Percentiles rank a stretch among this genome's conserved stretches.
These are phyloP conservation scores for Teratosphaeria zuluensis DNA, from an alignment of 2,329 filamentous ascomycete species.

Conservation along the genomic window DNA sequence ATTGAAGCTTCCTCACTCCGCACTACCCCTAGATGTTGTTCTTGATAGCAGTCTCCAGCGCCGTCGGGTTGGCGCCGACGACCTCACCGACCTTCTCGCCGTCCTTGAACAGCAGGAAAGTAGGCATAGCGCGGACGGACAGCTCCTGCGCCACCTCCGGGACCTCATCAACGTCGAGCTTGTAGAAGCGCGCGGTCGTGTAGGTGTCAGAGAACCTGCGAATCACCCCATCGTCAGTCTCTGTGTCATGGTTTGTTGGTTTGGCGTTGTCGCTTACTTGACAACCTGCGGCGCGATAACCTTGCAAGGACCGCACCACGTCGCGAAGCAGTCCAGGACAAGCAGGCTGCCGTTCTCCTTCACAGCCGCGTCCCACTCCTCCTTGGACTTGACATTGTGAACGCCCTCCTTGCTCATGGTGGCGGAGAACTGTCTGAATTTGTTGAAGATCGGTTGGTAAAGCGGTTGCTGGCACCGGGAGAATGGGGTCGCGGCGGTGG, in stretches of 20 bases:
- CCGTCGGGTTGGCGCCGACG: conserved; percentile 69
- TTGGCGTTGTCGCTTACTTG: conserved; percentile 35
- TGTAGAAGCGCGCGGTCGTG: conserved; percentile 63
- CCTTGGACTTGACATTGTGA: conserved; percentile 46
- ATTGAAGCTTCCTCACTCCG: neutral
- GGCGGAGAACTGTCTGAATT: conserved; percentile 29
- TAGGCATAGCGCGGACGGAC: conserved; percentile 83
- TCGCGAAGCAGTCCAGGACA: conserved; percentile 78
- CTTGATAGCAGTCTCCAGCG: conserved; percentile 48
- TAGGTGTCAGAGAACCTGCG: conserved; percentile 51
- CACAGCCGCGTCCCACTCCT: conserved; percentile 49
- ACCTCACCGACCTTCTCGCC: conserved; percentile 64
- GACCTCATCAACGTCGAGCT: conserved; percentile 83
- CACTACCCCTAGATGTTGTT: conserved; percentile 12
- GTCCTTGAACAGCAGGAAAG: conserved; percentile 75
- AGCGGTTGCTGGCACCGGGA: neutral
- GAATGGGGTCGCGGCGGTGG: neutral
- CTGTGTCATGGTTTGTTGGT: neutral
- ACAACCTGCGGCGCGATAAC: conserved; percentile 68
- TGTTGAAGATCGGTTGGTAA: conserved; percentile 15
- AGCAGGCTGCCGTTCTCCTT: conserved; percentile 49
- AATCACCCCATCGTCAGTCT: neutral
- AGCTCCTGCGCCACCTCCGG: conserved; percentile 66
- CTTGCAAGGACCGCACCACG: conserved; percentile 95
- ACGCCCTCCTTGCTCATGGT: conserved; percentile 40